Conservation (phyloP, 2,329 filamentous ascomycete species). For the Thermothelomyces thermophilus region DNA sequence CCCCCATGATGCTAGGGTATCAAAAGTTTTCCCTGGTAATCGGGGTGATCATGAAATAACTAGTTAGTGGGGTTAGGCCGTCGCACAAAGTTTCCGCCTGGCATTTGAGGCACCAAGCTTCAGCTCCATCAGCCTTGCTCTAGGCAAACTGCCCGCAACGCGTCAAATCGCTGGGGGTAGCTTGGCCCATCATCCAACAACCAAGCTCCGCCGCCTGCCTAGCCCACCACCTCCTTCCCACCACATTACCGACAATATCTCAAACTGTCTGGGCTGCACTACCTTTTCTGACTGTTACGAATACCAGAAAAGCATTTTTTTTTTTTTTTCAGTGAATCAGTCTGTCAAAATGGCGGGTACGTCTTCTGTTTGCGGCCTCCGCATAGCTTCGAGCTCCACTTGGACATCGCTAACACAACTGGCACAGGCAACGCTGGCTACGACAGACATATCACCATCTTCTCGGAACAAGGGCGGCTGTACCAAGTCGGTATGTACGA, state of each 20-base stretch:
- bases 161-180: conserved; percentile 24
- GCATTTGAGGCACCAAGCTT: conserved; percentile 18
- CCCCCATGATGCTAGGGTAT: too few relatives aligned
- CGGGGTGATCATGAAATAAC: too few relatives aligned
- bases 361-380: conserved; percentile 12
- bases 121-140: conserved; percentile 23
- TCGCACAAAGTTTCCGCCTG: conserved; percentile 7
- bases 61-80: neutral
- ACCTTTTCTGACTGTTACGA: too few relatives aligned
- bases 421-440: conserved; percentile 41
- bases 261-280: neutral
- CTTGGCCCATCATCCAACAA: conserved; percentile 18
- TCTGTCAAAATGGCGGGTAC: conserved; percentile 25
- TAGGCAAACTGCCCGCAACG: conserved; percentile 34
- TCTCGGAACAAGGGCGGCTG: conserved; percentile 94
- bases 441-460: conserved; percentile 99
- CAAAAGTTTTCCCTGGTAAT: too few relatives aligned
- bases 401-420: conserved; percentile 15
- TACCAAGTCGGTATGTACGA: conserved; percentile 92
- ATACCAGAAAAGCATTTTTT: too few relatives aligned
- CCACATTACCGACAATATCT: conserved; percentile 1
- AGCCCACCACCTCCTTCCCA: conserved; percentile 7
- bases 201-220: conserved; percentile 27
- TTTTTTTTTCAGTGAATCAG: too few relatives aligned
- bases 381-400: conserved; percentile 18